Evolutionary conservation across 1,284 basidiomycete species (phyloP).

Genomic region (Sanghuangporus baumii): DNA sequence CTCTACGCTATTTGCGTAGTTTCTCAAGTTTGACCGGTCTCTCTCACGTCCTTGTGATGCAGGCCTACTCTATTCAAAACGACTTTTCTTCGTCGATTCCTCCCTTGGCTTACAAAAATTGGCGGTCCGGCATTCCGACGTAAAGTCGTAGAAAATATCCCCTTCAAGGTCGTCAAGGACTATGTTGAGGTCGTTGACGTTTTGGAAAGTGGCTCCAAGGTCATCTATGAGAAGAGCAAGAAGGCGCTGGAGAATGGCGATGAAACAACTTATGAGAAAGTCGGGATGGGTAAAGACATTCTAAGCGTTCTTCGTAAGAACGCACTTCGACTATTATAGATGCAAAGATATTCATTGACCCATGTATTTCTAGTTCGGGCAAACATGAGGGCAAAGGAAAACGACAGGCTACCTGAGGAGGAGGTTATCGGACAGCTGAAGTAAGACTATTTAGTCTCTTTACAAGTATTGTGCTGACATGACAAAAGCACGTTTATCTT

Average conservation of each 20-base stretch:
- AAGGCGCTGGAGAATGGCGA: constrained; percentile 17
- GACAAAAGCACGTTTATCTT: constrained; percentile 31
- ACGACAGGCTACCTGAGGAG: constrained; percentile 4
- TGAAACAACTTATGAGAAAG: constrained; percentile 15
- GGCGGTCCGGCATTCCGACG: constrained; percentile 17
- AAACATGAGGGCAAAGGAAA: constrained; percentile 4
- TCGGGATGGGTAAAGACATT: constrained; percentile 24
- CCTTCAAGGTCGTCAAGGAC: constrained; percentile 18
- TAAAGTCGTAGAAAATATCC: constrained; percentile 11
- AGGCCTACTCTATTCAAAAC: constrained; percentile 6
- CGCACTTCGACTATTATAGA: not conserved
- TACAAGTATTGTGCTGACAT: constrained; percentile 7
- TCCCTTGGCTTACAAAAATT: constrained; percentile 6
- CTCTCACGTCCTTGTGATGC: not conserved
- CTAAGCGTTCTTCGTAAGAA: constrained; percentile 23
- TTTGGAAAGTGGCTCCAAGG: constrained; percentile 15
- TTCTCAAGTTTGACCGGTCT: not conserved
- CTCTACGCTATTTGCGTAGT: not conserved
- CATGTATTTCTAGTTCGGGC: constrained; percentile 22
- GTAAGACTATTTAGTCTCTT: constrained; percentile 16
- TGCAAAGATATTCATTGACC: not conserved
- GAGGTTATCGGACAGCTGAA: constrained; percentile 21
- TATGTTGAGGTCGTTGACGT: constrained; percentile 28
- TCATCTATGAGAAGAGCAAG: constrained; percentile 18
- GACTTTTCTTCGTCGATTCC: constrained; percentile 1